Base-by-base conservation (phyloP, 1,284 basidiomycete species). In the Heterobasidion occidentale region DNA sequence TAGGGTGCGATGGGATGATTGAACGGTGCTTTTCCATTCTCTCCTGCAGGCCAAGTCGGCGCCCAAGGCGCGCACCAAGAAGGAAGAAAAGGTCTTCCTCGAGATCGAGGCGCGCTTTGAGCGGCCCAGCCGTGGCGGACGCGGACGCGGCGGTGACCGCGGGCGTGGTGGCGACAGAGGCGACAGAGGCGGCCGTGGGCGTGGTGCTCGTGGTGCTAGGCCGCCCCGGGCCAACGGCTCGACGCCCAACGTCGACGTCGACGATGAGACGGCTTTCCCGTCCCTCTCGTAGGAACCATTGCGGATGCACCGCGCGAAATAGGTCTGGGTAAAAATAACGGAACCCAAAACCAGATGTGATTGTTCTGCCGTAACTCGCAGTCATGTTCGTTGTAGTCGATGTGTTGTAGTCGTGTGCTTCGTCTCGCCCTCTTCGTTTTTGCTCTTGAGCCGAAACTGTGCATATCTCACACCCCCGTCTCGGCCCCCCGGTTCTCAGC, bases 211-310 rank as follows among this genome's bases (percentile, higher is more conserved):
- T 42, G 62, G 59, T 35, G 60, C 36, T 14, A 19, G 56, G 35
- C 46, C 51, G 48, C 48, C 59, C 34, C 61, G 64, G 34, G 27
- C 64, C 56, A 70, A 66, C 58, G 72, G 67, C 61, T 64, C 65
- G 20, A 58, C 69, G 53, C 62, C 71, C 55, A 61, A 67, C 56
- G 74, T 90, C 72, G 78, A 86, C 67, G 84, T 90, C 63, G 82
- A 83, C 66, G 91, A 94, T 72, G 78, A 90, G 71, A 76, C 74
- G 36, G 90, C 89, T 57, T 94, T 94, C 84, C 91, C 92, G 54
- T 89, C 90, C 62, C 79, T 93, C 62, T 78, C 85, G 67, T 89
- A 72, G 73, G 59, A 27, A 27, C 35, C 15, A 19, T 12, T 33
- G 47, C 48, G 53, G 36, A 46, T 48, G 17, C 51, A 51, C 52